These are phyloP conservation scores for Penicillium corylophilum DNA, from an alignment of 2,329 filamentous ascomycete species.

Conservation along the genomic window DNA sequence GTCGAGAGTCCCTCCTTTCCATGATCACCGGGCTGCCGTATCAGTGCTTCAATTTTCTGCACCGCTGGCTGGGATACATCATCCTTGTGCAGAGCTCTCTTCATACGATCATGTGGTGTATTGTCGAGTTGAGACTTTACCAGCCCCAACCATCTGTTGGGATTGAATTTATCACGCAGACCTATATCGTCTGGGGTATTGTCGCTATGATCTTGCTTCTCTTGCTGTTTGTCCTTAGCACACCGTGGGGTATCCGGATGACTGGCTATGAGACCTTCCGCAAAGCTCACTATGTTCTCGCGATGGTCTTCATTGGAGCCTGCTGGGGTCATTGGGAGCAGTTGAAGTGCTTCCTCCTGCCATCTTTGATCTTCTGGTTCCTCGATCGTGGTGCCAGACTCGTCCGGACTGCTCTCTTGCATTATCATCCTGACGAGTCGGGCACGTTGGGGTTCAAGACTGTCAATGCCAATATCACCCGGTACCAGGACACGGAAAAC, in stretches of 20 bases:
- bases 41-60: slow-evolving; percentile 74
- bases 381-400: slow-evolving; percentile 63
- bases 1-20: slow-evolving; percentile 68
- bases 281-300: slow-evolving; percentile 70
- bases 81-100: slow-evolving; percentile 67
- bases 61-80: slow-evolving; percentile 72
- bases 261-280: slow-evolving; percentile 78
- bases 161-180: slow-evolving; percentile 58
- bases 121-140: slow-evolving; percentile 67
- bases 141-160: slow-evolving; percentile 66
- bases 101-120: slow-evolving; percentile 69
- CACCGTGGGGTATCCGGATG: slow-evolving; percentile 58
- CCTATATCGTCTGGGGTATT: slow-evolving; percentile 72
- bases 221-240: slow-evolving; percentile 61
- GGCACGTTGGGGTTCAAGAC: slow-evolving; percentile 33
- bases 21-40: slow-evolving; percentile 71
- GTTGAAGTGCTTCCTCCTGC: slow-evolving; percentile 67
- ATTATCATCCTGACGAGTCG: slow-evolving; percentile 37
- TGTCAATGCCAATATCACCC: slow-evolving; percentile 44
- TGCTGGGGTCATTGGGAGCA: slow-evolving; percentile 73
- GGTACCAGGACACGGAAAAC: slow-evolving; percentile 57
- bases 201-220: slow-evolving; percentile 66
- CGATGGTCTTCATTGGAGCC: slow-evolving; percentile 71
- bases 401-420: slow-evolving; percentile 59
- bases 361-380: slow-evolving; percentile 63